phyloP scores from a whole-genome alignment of 2,329 filamentous ascomycete species.

The Calonectria hawksworthii region DNA sequence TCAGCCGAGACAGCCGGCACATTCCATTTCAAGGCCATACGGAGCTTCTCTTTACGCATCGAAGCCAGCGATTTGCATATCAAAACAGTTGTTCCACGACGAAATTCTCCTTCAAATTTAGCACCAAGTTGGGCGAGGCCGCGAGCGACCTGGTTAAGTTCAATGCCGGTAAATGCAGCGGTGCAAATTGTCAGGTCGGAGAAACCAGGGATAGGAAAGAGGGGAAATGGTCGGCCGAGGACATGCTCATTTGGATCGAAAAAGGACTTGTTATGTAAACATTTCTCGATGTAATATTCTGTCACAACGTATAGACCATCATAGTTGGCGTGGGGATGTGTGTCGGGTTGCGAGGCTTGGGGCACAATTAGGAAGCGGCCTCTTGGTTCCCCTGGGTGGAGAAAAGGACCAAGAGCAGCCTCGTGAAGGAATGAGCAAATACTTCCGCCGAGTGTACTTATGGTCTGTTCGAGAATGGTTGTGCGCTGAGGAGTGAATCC shows the following conservation, averaged over 20 bases:
- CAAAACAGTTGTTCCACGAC: conserved; percentile 79
- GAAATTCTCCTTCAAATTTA: conserved; percentile 83
- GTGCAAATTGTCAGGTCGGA: conserved; percentile 80
- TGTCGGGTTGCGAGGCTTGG: conserved; percentile 62
- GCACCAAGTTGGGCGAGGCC: conserved; percentile 83
- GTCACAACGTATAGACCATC: conserved; percentile 73
- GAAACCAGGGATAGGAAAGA: conserved; percentile 79
- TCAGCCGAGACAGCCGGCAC: conserved; percentile 85
- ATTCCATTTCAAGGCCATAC: conserved; percentile 79
- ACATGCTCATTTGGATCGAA: conserved; percentile 78
- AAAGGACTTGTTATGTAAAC: conserved; percentile 81
- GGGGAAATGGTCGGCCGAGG: conserved; percentile 82
- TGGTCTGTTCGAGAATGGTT: conserved; percentile 61
- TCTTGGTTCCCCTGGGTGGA: conserved; percentile 42
- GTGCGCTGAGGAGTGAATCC: conserved; percentile 70
- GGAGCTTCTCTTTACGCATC: conserved; percentile 81
- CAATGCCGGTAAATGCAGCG: conserved; percentile 86
- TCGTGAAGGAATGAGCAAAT: conserved; percentile 60
- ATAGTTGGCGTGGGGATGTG: conserved; percentile 56
- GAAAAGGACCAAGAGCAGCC: conserved; percentile 48
- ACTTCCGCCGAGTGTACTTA: conserved; percentile 63
- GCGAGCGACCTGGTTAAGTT: conserved; percentile 87
- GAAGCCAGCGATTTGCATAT: conserved; percentile 74
- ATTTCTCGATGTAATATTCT: conserved; percentile 94
- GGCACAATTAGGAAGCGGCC: conserved; percentile 69